phyloP scores from a whole-genome alignment of 176 grass and related monocot species.

The Ensete glaucum region DNA sequence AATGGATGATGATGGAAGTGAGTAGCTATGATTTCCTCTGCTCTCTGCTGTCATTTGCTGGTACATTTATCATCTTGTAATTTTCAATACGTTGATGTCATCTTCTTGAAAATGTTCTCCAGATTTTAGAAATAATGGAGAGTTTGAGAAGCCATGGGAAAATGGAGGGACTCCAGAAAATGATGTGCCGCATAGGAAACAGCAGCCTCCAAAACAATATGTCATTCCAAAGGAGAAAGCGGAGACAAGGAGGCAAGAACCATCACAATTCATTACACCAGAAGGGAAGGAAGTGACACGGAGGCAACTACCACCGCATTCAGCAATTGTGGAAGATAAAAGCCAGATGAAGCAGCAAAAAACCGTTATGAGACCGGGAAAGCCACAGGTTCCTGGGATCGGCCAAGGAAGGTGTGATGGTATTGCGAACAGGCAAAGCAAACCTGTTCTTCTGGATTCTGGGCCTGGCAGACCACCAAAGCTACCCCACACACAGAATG shows the following conservation, averaged over 20 bases:
- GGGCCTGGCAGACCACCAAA: slow-evolving; percentile 29
- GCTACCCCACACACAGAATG: neutral
- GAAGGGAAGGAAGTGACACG: no score
- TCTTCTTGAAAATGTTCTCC: neutral
- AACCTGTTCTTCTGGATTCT: slow-evolving; percentile 8
- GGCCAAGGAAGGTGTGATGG: slow-evolving; percentile 28
- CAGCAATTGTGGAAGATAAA: slow-evolving; percentile 22
- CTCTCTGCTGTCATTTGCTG: neutral
- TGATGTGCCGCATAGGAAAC: neutral
- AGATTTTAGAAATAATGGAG: slow-evolving; percentile 12
- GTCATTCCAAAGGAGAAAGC: neutral
- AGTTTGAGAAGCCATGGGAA: neutral
- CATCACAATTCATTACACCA: no score
- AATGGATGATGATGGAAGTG: slow-evolving; percentile 49
- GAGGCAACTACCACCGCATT: no score
- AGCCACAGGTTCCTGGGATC: neutral
- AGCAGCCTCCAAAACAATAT: neutral
- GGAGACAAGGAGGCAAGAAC: no score
- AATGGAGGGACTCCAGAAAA: slow-evolving; percentile 8
- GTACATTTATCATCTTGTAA: neutral
- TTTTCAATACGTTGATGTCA: neutral
- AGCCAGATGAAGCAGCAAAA: slow-evolving; percentile 30
- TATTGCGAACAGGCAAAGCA: slow-evolving; percentile 21
- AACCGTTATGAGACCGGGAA: slow-evolving; percentile 19
- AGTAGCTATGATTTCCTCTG: slow-evolving; percentile 12